Conservation (phyloP, 139 green algal species). For the Volvox africanus region DNA sequence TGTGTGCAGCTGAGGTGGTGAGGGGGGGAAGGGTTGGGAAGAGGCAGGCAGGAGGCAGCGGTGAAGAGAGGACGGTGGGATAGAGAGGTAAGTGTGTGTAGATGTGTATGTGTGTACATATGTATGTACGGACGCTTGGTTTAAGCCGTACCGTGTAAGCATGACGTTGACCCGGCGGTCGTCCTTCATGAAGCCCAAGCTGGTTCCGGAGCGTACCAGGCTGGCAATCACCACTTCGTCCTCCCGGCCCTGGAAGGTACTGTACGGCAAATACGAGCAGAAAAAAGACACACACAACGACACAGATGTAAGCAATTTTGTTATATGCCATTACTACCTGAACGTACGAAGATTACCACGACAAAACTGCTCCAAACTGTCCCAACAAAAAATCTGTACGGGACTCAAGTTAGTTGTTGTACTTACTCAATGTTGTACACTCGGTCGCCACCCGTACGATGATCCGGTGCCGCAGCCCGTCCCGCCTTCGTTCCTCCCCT, state of each 20-base stretch:
- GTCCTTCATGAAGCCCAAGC: slow-evolving; percentile 44
- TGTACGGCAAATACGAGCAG: not conserved
- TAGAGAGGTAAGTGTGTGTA: not conserved
- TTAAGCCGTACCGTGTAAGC: slow-evolving; percentile 14
- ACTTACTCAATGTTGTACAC: slow-evolving; percentile 47
- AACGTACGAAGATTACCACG: too few species aligned
- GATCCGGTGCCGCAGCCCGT: not conserved
- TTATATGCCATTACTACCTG: too few species aligned
- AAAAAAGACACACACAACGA: not conserved
- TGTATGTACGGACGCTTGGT: not conserved
- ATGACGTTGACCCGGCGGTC: slow-evolving; percentile 47
- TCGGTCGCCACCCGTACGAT: not conserved
- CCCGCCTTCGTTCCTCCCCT: not conserved
- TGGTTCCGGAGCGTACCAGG: not conserved
- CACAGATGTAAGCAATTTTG: too few species aligned
- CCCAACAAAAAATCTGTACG: too few species aligned
- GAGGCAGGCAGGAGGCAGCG: too few species aligned
- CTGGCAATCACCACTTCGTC: slow-evolving; percentile 36
- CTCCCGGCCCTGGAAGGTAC: slow-evolving; percentile 44
- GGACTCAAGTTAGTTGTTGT: not conserved
- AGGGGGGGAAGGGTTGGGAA: not conserved
- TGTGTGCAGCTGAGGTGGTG: slow-evolving; percentile 1
- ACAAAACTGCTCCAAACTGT: too few species aligned
- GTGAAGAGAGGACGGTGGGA: not conserved
- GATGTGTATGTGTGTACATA: too few species aligned